Conservation (phyloP, 495 filamentous ascomycete genomes). For the Aspergillus conjunctus region DNA sequence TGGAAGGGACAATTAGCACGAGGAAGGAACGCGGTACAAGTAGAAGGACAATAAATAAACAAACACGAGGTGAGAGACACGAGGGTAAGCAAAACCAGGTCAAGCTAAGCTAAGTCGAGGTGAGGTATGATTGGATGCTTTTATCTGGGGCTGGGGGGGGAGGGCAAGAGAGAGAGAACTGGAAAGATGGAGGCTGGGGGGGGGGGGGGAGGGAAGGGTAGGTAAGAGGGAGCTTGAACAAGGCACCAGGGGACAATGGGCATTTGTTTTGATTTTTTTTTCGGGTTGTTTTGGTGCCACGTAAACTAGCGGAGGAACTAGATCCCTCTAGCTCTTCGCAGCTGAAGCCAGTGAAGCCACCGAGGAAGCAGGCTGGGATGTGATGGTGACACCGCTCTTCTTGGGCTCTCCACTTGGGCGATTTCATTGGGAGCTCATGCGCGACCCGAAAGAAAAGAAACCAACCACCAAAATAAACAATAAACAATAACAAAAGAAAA, state of each 20-base stretch:
- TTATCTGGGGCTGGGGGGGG: slow-evolving; percentile 22
- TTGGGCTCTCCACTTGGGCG: slow-evolving; percentile 28
- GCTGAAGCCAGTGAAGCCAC: slow-evolving; percentile 24
- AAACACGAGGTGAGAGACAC: slow-evolving; percentile 22
- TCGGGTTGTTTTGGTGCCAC: slow-evolving; percentile 38
- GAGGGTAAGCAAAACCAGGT: neutral
- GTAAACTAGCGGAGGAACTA: slow-evolving; percentile 43
- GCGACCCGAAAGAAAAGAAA: neutral
- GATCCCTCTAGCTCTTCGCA: slow-evolving; percentile 34
- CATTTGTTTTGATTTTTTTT: slow-evolving; percentile 28
- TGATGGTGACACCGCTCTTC: slow-evolving; percentile 30
- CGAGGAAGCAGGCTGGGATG: slow-evolving; percentile 8
- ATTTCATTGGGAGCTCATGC: slow-evolving; percentile 17
- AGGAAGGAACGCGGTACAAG: slow-evolving; percentile 22
- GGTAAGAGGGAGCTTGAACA: slow-evolving; percentile 5
- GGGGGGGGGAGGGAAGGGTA: slow-evolving; percentile 18
- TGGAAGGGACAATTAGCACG: slow-evolving; percentile 48
- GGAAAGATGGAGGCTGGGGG: slow-evolving; percentile 9
- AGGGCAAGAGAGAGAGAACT: neutral
- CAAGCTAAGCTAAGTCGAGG: slow-evolving; percentile 1
- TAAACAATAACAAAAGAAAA: slow-evolving; percentile 4
- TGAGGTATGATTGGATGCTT: slow-evolving; percentile 26
- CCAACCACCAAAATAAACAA: slow-evolving; percentile 19
- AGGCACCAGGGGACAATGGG: slow-evolving; percentile 14
- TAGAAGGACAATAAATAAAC: slow-evolving; percentile 3